phyloP scores from a whole-genome alignment of 2,329 filamentous ascomycete species.

The Aspergillus nomiae region DNA sequence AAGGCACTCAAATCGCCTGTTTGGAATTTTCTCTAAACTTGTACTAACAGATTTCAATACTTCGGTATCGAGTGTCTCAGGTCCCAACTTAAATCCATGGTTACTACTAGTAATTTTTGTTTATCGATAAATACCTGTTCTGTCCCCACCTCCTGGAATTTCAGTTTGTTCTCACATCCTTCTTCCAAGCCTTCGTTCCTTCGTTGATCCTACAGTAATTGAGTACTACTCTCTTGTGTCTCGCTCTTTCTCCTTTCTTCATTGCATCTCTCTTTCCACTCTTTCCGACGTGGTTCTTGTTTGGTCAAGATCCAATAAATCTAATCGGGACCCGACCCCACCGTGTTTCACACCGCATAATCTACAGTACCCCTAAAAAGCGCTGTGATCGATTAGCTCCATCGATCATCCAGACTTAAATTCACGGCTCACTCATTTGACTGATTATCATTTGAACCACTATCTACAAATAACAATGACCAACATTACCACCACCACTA shows the following conservation, averaged over 20 bases:
- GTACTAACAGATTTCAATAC: background rate
- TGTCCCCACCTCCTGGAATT: background rate
- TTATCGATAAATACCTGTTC: conserved; percentile 3
- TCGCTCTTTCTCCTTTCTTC: background rate
- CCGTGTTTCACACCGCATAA: conserved; percentile 1
- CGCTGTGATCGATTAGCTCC: background rate
- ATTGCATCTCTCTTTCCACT: background rate
- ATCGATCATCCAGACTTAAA: background rate
- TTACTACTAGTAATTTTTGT: background rate
- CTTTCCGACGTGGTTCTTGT: background rate
- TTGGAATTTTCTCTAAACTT: background rate
- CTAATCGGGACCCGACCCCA: background rate
- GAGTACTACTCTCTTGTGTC: background rate
- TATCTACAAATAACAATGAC: background rate
- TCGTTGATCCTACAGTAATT: background rate
- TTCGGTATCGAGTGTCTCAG: conserved; percentile 3
- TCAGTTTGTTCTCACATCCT: background rate
- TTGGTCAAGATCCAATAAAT: background rate
- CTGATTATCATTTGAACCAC: background rate
- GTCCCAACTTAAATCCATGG: background rate
- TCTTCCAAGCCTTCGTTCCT: background rate
- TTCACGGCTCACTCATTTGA: background rate
- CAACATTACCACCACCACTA: conserved; percentile 22
- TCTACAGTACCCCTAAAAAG: background rate
- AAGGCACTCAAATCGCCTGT: background rate